Percentiles rank a stretch among this genome's conserved stretches.
phyloP scores from a whole-genome alignment of 192 early-diverging fungal species.

The Tieghemiomyces parasiticus region DNA sequence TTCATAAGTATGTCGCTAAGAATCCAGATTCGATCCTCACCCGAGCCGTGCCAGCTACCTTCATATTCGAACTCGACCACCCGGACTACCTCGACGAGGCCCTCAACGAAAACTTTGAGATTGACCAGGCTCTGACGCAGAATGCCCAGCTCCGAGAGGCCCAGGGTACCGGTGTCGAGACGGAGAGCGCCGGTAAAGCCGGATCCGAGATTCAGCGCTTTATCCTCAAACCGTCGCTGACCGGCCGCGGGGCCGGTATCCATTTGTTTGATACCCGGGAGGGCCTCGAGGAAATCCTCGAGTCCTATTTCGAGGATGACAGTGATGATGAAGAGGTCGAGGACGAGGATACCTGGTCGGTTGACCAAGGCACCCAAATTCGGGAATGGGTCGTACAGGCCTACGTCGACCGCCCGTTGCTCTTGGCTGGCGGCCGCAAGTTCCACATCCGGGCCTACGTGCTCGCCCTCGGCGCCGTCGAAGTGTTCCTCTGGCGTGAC shows the following conservation, averaged over 20 bases:
- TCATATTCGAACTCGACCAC: slow-evolving; percentile 45
- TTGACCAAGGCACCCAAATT: slow-evolving; percentile 31
- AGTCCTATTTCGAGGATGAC: slow-evolving; percentile 19
- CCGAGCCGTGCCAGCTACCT: slow-evolving; percentile 39
- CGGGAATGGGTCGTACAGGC: slow-evolving; percentile 55
- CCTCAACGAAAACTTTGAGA: slow-evolving; percentile 48
- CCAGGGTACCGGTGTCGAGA: neutral
- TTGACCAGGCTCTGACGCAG: slow-evolving; percentile 31
- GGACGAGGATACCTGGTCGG: slow-evolving; percentile 7
- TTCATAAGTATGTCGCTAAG: slow-evolving; percentile 38
- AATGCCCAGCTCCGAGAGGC: slow-evolving; percentile 18
- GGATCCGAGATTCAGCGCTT: slow-evolving; percentile 23
- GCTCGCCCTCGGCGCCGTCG: slow-evolving; percentile 36
- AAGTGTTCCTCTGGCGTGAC: slow-evolving; percentile 40
- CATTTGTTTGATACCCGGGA: slow-evolving; percentile 40
- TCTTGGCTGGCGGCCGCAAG: slow-evolving; percentile 35
- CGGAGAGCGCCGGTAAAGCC: slow-evolving; percentile 13
- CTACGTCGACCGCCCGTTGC: slow-evolving; percentile 39
- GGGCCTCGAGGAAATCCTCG: slow-evolving; percentile 28
- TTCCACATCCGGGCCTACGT: slow-evolving; percentile 53
- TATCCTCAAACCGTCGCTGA: slow-evolving; percentile 49
- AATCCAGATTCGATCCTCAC: slow-evolving; percentile 34
- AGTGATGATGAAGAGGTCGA: slow-evolving; percentile 26
- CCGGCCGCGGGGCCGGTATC: slow-evolving; percentile 45
- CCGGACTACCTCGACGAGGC: slow-evolving; percentile 51